phyloP scores from a whole-genome alignment of 108 stramenopile genomes.

The Cyclotella cryptica region DNA sequence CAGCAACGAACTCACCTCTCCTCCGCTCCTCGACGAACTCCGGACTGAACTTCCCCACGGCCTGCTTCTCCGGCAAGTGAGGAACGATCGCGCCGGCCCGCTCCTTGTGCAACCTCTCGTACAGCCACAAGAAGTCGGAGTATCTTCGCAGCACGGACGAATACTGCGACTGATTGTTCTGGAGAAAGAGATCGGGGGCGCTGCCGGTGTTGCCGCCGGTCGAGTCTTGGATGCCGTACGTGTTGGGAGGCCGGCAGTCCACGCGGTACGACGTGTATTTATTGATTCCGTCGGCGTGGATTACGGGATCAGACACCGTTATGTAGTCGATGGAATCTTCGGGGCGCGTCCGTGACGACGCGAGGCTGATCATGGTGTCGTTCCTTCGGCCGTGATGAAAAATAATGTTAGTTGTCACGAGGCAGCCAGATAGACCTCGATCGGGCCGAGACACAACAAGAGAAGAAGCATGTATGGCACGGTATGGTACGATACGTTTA shows the following conservation, averaged over 20 bases:
- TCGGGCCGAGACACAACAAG: too few species aligned
- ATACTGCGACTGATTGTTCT: constrained; percentile 50
- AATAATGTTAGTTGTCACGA: too few species aligned
- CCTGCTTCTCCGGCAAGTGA: constrained; percentile 97
- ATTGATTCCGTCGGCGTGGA: constrained; percentile 89
- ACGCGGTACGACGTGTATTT: constrained; percentile 92
- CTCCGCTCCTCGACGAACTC: constrained; percentile 91
- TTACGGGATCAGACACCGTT: constrained; percentile 87
- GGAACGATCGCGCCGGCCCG: constrained; percentile 94
- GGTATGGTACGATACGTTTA: too few species aligned
- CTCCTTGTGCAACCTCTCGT: constrained; percentile 85
- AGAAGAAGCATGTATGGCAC: too few species aligned
- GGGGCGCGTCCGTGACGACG: neutral
- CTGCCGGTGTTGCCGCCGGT: neutral
- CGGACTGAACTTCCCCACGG: constrained; percentile 90
- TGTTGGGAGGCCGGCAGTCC: constrained; percentile 78
- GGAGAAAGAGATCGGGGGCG: constrained; percentile 51
- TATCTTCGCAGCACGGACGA: constrained; percentile 92
- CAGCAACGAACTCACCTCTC: constrained; percentile 18
- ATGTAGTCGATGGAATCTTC: constrained; percentile 51
- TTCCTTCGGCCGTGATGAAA: too few species aligned
- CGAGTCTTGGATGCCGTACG: constrained; percentile 14
- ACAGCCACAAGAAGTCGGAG: constrained; percentile 97
- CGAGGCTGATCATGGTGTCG: neutral
- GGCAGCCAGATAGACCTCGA: too few species aligned